phyloP scores from a whole-genome alignment of 768 basidiomycete genomes.

The Lyophyllum decastes region DNA sequence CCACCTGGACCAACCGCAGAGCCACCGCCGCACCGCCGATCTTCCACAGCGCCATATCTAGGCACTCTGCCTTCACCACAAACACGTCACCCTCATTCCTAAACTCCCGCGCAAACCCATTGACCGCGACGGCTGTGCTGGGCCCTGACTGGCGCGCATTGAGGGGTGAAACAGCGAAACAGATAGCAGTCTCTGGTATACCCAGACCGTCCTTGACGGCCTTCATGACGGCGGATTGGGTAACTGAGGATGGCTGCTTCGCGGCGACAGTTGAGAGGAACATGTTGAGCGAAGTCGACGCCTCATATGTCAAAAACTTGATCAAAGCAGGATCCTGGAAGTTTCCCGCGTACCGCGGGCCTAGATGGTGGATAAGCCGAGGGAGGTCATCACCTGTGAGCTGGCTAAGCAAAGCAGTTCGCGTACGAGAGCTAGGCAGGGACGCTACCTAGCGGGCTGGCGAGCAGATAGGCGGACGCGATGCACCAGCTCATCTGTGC shows the following conservation, averaged over 20 bases:
- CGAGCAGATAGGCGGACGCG: constrained; percentile 64
- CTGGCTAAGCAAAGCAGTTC: background rate
- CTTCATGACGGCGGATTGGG: constrained; percentile 42
- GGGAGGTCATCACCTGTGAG: constrained; percentile 70
- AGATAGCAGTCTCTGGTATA: constrained; percentile 35
- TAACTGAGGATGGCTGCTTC: constrained; percentile 28
- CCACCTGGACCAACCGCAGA: constrained; percentile 74
- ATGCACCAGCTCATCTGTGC: constrained; percentile 66
- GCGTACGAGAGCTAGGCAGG: background rate
- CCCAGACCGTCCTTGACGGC: constrained; percentile 52
- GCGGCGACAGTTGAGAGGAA: constrained; percentile 53
- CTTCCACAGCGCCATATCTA: constrained; percentile 80
- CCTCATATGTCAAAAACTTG: constrained; percentile 83
- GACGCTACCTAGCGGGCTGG: constrained; percentile 53
- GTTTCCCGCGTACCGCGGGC: constrained; percentile 74
- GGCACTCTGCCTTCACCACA: constrained; percentile 56
- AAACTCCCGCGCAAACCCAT: constrained; percentile 25
- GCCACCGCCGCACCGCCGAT: constrained; percentile 81
- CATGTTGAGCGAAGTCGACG: constrained; percentile 82
- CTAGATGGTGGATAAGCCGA: constrained; percentile 77
- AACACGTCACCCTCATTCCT: constrained; percentile 54
- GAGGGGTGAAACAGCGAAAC: constrained; percentile 43
- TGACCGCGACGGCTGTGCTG: constrained; percentile 12
- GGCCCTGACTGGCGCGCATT: constrained; percentile 23
- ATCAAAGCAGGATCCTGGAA: constrained; percentile 73